Percentiles rank a stretch among this genome's conserved stretches.
Conservation (phyloP, 768 basidiomycete genomes). For the Pleurotus djamor region DNA sequence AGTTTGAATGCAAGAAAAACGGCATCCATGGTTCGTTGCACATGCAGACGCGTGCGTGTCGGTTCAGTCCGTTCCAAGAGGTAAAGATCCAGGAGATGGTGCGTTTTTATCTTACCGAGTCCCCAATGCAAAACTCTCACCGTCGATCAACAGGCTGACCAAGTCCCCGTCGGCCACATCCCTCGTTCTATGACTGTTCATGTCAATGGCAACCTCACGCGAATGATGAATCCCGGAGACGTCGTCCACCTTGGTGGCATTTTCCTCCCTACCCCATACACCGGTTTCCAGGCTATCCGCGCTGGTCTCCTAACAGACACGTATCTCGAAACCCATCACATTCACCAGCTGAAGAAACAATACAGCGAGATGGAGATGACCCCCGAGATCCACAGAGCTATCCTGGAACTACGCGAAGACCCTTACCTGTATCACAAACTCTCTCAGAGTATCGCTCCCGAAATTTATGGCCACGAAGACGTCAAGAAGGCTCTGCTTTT, state of each 20-base stretch:
- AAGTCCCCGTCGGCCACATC: constrained; percentile 99
- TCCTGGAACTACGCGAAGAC: constrained; percentile 69
- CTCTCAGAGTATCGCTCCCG: constrained; percentile 93
- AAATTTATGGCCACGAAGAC: constrained; percentile 97
- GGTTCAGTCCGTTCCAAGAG: constrained; percentile 98
- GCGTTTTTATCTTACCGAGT: constrained; percentile 11
- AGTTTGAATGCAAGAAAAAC: constrained; percentile 83
- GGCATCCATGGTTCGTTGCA: constrained; percentile 86
- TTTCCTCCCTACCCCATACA: constrained; percentile 97
- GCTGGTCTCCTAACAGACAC: constrained; percentile 97
- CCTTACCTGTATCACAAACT: constrained; percentile 84
- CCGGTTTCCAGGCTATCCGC: constrained; percentile 94
- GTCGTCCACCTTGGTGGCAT: constrained; percentile 95
- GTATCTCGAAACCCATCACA: constrained; percentile 88
- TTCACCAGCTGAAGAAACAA: constrained; percentile 96
- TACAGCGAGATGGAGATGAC: constrained; percentile 95
- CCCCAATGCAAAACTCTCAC: not conserved
- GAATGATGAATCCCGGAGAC: constrained; percentile 93
- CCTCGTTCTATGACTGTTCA: constrained; percentile 99
- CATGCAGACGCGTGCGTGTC: constrained; percentile 97
- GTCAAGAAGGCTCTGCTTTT: constrained; percentile 95
- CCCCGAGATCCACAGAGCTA: constrained; percentile 70
- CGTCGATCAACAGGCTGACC: constrained; percentile 70
- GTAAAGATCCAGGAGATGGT: constrained; percentile 99
- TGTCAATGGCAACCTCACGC: constrained; percentile 85